Evolutionary conservation across 2,329 filamentous ascomycete species (phyloP).

Genomic region (Dothiorella sarmentorum): DNA sequence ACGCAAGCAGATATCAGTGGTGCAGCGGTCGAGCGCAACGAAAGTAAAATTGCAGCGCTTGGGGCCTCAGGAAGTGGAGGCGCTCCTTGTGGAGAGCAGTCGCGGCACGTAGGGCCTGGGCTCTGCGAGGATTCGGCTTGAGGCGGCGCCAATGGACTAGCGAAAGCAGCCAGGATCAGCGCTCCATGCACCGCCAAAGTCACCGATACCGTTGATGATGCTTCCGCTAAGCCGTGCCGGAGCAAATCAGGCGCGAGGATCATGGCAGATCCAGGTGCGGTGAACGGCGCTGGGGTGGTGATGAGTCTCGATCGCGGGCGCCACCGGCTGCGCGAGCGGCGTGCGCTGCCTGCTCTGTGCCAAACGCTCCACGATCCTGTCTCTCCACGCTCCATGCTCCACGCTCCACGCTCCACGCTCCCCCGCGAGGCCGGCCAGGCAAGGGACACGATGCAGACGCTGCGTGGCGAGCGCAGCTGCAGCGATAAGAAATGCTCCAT

Average conservation of each 20-base stretch:
- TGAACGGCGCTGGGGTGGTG: slow-evolving; percentile 7
- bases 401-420: slow-evolving; percentile 3
- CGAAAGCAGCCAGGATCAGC: slow-evolving; percentile 17
- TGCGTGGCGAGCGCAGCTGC: slow-evolving; percentile 12
- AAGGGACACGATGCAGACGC: slow-evolving; percentile 10
- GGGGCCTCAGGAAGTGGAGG: slow-evolving; percentile 11
- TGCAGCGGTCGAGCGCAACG: neutral
- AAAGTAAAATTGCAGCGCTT: slow-evolving; percentile 14
- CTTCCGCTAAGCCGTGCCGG: slow-evolving; percentile 13
- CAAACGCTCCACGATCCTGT: slow-evolving; percentile 5
- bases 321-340: slow-evolving; percentile 13
- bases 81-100: slow-evolving; percentile 9
- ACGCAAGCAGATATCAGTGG: slow-evolving; percentile 1
- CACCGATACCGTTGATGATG: slow-evolving; percentile 15
- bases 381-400: neutral
- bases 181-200: slow-evolving; percentile 11
- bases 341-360: slow-evolving; percentile 3
- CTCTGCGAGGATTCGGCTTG: slow-evolving; percentile 9
- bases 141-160: slow-evolving; percentile 16
- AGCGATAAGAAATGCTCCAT: slow-evolving; percentile 14
- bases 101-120: slow-evolving; percentile 19
- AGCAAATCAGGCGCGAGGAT: slow-evolving; percentile 17
- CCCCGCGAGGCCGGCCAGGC: neutral
- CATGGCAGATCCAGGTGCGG: slow-evolving; percentile 16
- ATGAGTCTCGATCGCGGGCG: slow-evolving; percentile 13